Percentiles rank a stretch among this genome's conserved stretches.
Conservation (phyloP, 129 eudicot species). For the Silybum marianum region DNA sequence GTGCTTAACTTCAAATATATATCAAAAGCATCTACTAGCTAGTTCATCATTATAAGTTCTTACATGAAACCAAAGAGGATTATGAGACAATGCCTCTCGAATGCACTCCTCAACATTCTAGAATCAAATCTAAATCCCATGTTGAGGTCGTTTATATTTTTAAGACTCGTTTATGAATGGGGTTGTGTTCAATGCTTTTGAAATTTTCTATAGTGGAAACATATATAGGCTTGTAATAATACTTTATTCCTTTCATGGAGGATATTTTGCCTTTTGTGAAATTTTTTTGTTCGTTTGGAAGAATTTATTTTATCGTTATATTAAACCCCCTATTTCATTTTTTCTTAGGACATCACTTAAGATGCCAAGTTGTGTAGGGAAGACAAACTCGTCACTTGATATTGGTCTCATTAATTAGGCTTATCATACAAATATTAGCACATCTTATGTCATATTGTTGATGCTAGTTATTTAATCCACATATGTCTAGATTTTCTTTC, state of each 20-base stretch:
- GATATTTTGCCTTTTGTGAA: too few relatives aligned
- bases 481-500: background rate
- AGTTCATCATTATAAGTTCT: background rate
- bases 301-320: too few relatives aligned
- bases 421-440: background rate
- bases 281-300: too few relatives aligned
- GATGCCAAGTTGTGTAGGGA: background rate
- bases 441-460: background rate
- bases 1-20: background rate
- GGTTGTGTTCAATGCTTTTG: background rate
- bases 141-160: background rate
- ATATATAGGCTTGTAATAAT: background rate
- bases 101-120: background rate
- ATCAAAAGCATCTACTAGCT: background rate
- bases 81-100: background rate
- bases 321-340: too few relatives aligned
- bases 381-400: background rate
- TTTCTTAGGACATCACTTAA: background rate
- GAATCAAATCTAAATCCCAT: background rate
- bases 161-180: background rate
- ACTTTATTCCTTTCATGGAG: background rate
- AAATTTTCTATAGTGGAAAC: background rate
- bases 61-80: background rate
- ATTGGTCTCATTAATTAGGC: background rate
- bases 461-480: background rate